phyloP scores from a whole-genome alignment of 2,329 filamentous ascomycete genomes.

The Alternaria brassicicola region DNA sequence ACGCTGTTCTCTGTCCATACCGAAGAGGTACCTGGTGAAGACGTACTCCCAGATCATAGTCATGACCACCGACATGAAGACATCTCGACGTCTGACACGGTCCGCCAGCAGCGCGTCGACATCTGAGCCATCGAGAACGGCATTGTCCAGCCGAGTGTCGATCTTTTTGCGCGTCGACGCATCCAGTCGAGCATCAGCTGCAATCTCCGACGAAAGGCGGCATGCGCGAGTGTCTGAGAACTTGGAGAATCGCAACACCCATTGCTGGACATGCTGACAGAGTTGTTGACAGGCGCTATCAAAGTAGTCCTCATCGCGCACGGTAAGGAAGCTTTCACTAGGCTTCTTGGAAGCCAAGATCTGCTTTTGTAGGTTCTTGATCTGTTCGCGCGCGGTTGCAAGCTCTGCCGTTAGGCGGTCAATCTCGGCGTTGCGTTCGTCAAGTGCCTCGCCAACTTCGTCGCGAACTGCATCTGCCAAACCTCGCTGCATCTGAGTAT shows the following conservation, averaged over 20 bases:
- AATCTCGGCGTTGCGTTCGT: slow-evolving; percentile 85
- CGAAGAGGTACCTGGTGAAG: slow-evolving; percentile 96
- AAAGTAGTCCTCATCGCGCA: slow-evolving; percentile 93
- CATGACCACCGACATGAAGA: slow-evolving; percentile 99
- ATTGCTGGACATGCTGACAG: slow-evolving; percentile 94
- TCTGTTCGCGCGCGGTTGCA: slow-evolving; percentile 69
- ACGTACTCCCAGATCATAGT: slow-evolving; percentile 99
- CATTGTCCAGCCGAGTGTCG: slow-evolving; percentile 91
- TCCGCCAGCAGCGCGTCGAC: slow-evolving; percentile 88
- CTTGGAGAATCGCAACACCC: slow-evolving; percentile 97
- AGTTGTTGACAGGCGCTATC: slow-evolving; percentile 92
- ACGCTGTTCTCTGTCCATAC: slow-evolving; percentile 96
- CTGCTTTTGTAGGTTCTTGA: slow-evolving; percentile 65
- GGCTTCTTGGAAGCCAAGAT: slow-evolving; percentile 62
- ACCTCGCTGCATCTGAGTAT: slow-evolving; percentile 65
- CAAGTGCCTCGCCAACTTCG: slow-evolving; percentile 69
- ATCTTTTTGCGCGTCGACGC: slow-evolving; percentile 70
- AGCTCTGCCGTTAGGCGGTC: slow-evolving; percentile 77
- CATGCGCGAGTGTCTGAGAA: slow-evolving; percentile 92
- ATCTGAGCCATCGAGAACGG: slow-evolving; percentile 90
- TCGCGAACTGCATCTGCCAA: slow-evolving; percentile 67
- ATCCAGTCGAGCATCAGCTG: slow-evolving; percentile 60
- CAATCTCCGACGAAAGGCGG: slow-evolving; percentile 80
- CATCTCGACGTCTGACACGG: slow-evolving; percentile 84
- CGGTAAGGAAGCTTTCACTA: slow-evolving; percentile 75